Evolutionary conservation across 2,329 filamentous ascomycete genomes (phyloP).

Genomic region (Paraphaeosphaeria sporulosa): DNA sequence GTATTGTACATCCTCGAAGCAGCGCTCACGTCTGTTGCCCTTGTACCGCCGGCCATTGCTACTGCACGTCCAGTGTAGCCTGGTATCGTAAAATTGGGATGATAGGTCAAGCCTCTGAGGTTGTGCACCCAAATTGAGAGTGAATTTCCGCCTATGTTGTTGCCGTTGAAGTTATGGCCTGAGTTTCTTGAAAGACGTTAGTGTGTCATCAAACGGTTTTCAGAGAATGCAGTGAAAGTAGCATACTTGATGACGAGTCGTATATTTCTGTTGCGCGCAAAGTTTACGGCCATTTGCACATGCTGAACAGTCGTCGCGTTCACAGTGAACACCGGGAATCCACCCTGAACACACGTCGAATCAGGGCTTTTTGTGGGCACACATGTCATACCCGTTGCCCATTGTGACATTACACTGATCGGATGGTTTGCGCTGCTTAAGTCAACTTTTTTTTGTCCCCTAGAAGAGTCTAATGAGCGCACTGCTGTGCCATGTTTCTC

Average conservation of each 20-base stretch:
- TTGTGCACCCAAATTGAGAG: conserved; percentile 32
- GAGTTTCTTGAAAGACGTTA: conserved; percentile 22
- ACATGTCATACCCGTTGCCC: conserved; percentile 32
- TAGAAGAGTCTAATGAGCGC: background rate
- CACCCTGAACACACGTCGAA: conserved; percentile 35
- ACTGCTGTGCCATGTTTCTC: conserved; percentile 31
- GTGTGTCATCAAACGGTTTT: background rate
- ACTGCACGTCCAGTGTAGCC: conserved; percentile 47
- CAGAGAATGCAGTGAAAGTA: too few relatives aligned
- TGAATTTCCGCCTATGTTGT: conserved; percentile 26
- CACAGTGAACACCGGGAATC: conserved; percentile 35
- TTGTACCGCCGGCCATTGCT: conserved; percentile 61
- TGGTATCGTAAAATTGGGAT: conserved; percentile 21
- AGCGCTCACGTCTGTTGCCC: conserved; percentile 57
- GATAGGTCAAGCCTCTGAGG: conserved; percentile 29
- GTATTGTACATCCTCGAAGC: conserved; percentile 54
- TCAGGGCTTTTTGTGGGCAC: conserved; percentile 49
- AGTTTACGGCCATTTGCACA: conserved; percentile 35
- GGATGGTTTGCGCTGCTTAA: conserved; percentile 31
- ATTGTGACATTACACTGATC: conserved; percentile 32
- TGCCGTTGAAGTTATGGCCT: conserved; percentile 34
- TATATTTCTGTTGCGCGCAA: conserved; percentile 29
- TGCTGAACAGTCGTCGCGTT: conserved; percentile 31
- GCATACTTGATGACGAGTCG: conserved; percentile 30
- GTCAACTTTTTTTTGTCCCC: background rate